These are phyloP conservation scores for Alternaria angustiovoidea DNA, from an alignment of 2,329 filamentous ascomycete species.

Conservation along the genomic window DNA sequence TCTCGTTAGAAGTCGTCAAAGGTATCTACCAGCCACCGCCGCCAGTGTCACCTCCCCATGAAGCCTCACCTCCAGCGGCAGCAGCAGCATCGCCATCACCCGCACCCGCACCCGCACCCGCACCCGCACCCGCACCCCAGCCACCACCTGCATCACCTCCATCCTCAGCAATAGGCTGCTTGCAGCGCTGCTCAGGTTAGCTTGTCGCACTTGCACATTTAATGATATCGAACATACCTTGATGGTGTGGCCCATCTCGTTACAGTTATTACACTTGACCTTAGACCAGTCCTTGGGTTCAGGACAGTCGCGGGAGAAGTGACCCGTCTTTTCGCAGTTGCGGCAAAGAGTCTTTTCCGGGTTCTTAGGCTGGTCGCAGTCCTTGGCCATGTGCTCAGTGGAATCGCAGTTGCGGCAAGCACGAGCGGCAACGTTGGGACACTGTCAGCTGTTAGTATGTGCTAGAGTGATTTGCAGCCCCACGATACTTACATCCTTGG, in stretches of 20 bases:
- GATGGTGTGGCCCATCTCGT: conserved; percentile 48
- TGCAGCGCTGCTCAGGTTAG: conserved; percentile 44
- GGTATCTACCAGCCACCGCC: conserved; percentile 20
- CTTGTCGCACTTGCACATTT: neutral
- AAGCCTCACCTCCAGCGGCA: conserved; percentile 24
- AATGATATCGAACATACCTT: conserved; percentile 28
- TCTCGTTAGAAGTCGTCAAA: neutral
- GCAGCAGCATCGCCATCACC: conserved; percentile 13
- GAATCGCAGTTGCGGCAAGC: conserved; percentile 50
- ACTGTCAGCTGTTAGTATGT: conserved; percentile 34
- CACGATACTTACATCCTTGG: conserved; percentile 36
- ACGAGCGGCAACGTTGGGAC: conserved; percentile 41
- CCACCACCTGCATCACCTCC: conserved; percentile 21
- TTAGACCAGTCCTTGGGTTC: conserved; percentile 63
- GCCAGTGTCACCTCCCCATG: conserved; percentile 19
- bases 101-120: conserved; percentile 6
- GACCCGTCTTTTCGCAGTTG: conserved; percentile 72
- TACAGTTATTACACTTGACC: conserved; percentile 59
- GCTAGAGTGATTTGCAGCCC: neutral
- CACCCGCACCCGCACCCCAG: conserved; percentile 15
- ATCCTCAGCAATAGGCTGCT: conserved; percentile 33
- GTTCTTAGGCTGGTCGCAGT: conserved; percentile 49
- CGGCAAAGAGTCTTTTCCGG: conserved; percentile 57
- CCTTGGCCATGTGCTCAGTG: conserved; percentile 48
- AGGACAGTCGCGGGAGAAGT: conserved; percentile 65